Conservation (phyloP, 306 rosid genomes). For the Vigna radiata region DNA sequence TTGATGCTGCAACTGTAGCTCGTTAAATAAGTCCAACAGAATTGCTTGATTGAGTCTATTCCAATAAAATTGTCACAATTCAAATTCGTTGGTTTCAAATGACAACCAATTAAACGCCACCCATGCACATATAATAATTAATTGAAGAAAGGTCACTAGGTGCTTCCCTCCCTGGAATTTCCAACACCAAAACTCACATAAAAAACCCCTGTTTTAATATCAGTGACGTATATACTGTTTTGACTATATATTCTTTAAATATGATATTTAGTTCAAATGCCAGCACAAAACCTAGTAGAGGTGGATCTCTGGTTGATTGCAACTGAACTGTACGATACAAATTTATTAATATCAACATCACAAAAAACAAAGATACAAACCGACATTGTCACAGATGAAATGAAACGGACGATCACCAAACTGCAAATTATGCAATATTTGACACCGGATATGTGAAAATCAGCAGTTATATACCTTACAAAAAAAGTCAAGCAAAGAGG, state of each 20-base stretch:
- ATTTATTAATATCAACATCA: background rate
- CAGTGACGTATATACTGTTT: background rate
- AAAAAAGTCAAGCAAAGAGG: background rate
- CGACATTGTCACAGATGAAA: background rate
- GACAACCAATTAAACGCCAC: too few relatives aligned
- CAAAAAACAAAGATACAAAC: conserved; percentile 3
- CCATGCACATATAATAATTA: too few relatives aligned
- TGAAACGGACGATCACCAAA: background rate
- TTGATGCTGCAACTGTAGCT: conserved; percentile 88
- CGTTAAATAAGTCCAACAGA: conserved; percentile 69
- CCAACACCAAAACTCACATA: background rate
- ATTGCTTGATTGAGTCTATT: too few relatives aligned
- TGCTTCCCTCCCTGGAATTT: too few relatives aligned
- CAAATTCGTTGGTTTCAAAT: too few relatives aligned
- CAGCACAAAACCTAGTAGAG: background rate
- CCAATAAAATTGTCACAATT: too few relatives aligned
- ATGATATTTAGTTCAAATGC: background rate
- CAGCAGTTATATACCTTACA: conserved; percentile 24
- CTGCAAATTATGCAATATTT: conserved; percentile 36
- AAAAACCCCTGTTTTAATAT: background rate
- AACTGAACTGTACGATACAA: background rate
- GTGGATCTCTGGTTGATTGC: background rate
- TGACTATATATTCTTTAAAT: background rate
- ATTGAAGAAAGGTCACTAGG: too few relatives aligned
- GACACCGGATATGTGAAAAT: conserved; percentile 13